phyloP scores from a whole-genome alignment of 2,329 filamentous ascomycete species.

The Fusarium armeniacum region DNA sequence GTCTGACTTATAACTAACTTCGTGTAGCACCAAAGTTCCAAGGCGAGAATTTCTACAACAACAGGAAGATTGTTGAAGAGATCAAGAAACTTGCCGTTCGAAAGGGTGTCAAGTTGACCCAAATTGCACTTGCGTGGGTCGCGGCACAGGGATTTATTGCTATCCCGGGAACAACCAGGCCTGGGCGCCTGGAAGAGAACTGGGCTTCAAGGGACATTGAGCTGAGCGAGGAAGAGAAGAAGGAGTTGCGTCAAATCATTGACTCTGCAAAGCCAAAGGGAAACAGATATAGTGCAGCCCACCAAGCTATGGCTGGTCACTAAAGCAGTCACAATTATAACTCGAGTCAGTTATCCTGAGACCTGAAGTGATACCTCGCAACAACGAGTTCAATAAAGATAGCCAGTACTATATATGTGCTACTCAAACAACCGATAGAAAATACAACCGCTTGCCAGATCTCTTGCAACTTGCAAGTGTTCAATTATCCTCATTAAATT shows the following conservation, averaged over 20 bases:
- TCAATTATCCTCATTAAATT: too few species aligned
- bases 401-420: too few species aligned
- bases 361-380: too few species aligned
- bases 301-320: constrained; percentile 13
- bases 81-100: not conserved
- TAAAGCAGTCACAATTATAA: not conserved
- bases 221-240: not conserved
- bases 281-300: constrained; percentile 3
- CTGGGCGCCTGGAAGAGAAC: constrained; percentile 7
- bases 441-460: too few species aligned
- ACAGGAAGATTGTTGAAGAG: constrained; percentile 15
- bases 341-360: too few species aligned
- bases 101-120: constrained; percentile 1
- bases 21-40: constrained; percentile 11
- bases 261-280: constrained; percentile 1
- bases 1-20: not conserved
- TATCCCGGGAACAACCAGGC: constrained; percentile 19
- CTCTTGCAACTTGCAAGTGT: too few species aligned
- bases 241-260: constrained; percentile 7
- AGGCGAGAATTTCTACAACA: constrained; percentile 15
- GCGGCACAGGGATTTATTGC: constrained; percentile 10
- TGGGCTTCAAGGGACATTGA: constrained; percentile 5
- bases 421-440: too few species aligned
- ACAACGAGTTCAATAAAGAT: too few species aligned
- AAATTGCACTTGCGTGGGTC: constrained; percentile 22